phyloP scores from a whole-genome alignment of 495 filamentous ascomycete species.

The Astrocystis sublimbata region DNA sequence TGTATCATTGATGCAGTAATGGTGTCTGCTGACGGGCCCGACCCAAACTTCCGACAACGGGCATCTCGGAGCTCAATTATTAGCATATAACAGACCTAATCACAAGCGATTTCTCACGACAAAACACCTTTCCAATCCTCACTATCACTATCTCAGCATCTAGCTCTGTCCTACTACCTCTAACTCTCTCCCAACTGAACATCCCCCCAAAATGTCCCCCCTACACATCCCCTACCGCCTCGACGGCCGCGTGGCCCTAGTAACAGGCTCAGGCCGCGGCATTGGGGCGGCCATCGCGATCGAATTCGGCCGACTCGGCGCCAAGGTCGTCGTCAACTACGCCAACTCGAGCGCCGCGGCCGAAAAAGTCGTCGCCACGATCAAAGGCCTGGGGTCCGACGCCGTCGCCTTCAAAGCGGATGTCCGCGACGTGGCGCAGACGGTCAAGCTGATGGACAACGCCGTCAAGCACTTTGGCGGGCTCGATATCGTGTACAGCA shows the following conservation, averaged over 20 bases:
- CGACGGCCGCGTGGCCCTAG: not conserved
- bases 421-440: no score
- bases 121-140: no score
- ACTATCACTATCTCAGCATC: no score
- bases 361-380: not conserved
- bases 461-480: not conserved
- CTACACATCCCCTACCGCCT: not conserved
- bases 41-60: no score
- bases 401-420: not conserved
- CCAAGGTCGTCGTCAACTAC: not conserved
- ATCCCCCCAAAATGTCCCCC: not conserved
- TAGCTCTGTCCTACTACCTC: no score
- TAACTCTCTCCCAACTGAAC: not conserved
- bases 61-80: no score
- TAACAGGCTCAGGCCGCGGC: constrained; percentile 68
- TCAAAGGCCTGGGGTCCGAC: not conserved
- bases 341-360: not conserved
- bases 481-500: not conserved
- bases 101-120: no score
- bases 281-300: constrained; percentile 71
- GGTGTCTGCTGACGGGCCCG: no score
- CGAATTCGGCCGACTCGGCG: constrained; percentile 61
- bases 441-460: not conserved
- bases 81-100: no score
- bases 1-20: no score